These are phyloP conservation scores for Apiotrichum domesticum DNA, from an alignment of 1,284 basidiomycete species.

Conservation along the genomic window DNA sequence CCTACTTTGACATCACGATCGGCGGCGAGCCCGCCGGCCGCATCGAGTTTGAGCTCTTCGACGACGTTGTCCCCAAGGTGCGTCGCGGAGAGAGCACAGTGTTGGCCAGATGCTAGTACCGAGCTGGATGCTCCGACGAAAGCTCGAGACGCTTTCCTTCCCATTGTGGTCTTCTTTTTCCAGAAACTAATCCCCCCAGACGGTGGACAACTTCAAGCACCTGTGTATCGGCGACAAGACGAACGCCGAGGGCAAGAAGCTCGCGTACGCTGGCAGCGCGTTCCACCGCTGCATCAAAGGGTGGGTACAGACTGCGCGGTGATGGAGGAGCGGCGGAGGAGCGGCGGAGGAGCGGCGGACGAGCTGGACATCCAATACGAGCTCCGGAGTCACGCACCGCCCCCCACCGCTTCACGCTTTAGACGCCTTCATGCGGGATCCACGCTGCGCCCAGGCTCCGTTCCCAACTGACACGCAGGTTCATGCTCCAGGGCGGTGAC, in stretches of 20 bases:
- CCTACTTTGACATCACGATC: constrained; percentile 72
- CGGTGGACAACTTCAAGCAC: constrained; percentile 83
- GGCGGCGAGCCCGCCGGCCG: constrained; percentile 56
- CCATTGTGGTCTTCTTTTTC: too few species aligned
- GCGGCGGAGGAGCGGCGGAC: too few species aligned
- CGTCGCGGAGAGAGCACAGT: not conserved
- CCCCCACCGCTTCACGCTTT: too few species aligned
- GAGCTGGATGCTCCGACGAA: too few species aligned
- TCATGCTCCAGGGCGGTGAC: constrained; percentile 63
- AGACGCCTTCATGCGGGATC: too few species aligned
- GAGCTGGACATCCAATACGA: too few species aligned
- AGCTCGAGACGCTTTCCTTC: too few species aligned
- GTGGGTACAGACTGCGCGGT: constrained; percentile 15
- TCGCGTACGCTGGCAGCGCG: constrained; percentile 51
- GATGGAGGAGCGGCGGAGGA: too few species aligned
- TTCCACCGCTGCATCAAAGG: constrained; percentile 73
- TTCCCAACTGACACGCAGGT: constrained; percentile 34
- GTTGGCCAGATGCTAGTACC: not conserved
- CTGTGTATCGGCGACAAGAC: constrained; percentile 69
- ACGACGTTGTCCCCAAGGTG: constrained; percentile 54
- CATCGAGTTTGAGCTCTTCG: constrained; percentile 77
- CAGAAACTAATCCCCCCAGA: constrained; percentile 40
- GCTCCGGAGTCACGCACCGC: too few species aligned
- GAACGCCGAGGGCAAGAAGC: constrained; percentile 47
- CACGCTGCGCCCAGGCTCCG: too few species aligned